Base-by-base conservation (phyloP, 352 stramenopile species). In the Hyphochytrium catenoides region DNA sequence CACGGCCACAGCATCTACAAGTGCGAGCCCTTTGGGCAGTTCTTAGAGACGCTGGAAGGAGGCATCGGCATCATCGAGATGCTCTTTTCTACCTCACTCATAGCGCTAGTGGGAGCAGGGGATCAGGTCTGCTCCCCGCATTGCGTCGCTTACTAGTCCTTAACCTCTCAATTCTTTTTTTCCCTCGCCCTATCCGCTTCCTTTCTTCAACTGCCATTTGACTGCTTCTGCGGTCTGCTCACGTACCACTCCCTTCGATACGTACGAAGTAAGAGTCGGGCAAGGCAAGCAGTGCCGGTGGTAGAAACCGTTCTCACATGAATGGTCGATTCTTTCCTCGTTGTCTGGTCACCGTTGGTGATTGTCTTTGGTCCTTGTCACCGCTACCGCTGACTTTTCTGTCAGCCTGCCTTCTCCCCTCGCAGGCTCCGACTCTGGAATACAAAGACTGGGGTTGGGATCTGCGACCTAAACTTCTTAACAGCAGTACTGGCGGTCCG, bases 381-480 rank as follows among this genome's bases (percentile, higher is more conserved):
- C 4, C 28, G 7, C 33, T 20, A n/a, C 33, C 30, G 30, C 23
- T 31, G 18, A 23, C 16, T 26, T 3, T 45, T 3, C 26, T 33
- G 5, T n/a, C 31, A 84, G 62, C 70, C 74, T 28, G 74, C 74
- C 8, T 91, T 91, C 47, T 87, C 75, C 15, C 75, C 76, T 3
- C 59, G 76, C 3, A 50, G 75, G n/a, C 44, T 91, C 37, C 70
- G 73, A 20, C 61, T 91, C 25, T 90, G 75, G 72, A 89, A 91
- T 47, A 88, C 74, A 34, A 88, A 86, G 51, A 90, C 72, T 11
- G 57, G 62, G 23, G 52, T 63, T 18, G 68, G 72, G 16, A 85
- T 91, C 41, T 91, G 74, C 46, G 76, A 91, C 37, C 52, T 91
- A 15, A 87, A 89, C 50, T 91, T 91, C 45, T 56, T 84, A 30